Percentiles rank a stretch among this genome's conserved stretches.
These are phyloP conservation scores for Stephania yunnanensis DNA, from an alignment of 164 flowering plant species.

Conservation along the genomic window DNA sequence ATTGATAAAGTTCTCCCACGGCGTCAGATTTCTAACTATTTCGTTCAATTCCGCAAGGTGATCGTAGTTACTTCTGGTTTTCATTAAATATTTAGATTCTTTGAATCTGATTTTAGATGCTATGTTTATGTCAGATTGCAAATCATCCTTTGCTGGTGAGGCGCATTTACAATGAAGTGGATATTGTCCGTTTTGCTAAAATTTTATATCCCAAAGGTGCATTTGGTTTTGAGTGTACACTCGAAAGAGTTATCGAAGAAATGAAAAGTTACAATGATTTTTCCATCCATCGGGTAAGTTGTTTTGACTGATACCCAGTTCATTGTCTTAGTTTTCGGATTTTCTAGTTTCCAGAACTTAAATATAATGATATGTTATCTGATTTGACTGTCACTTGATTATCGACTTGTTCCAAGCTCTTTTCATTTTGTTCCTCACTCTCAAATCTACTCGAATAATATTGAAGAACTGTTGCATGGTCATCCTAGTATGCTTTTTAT, in stretches of 20 bases:
- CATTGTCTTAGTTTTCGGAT: background rate
- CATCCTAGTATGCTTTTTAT: background rate
- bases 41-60: slow-evolving; percentile 91
- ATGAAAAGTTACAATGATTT: slow-evolving; percentile 82
- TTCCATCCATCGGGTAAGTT: slow-evolving; percentile 71
- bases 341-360: background rate
- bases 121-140: slow-evolving; percentile 58
- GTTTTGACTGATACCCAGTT: slow-evolving; percentile 5
- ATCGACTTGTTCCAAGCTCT: background rate
- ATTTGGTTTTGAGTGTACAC: slow-evolving; percentile 82
- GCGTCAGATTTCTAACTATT: slow-evolving; percentile 88
- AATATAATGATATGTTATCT: background rate
- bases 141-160: slow-evolving; percentile 94
- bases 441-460: background rate
- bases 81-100: background rate
- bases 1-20: slow-evolving; percentile 47
- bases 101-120: slow-evolving; percentile 14
- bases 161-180: slow-evolving; percentile 75
- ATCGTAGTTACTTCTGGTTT: slow-evolving; percentile 4
- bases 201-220: slow-evolving; percentile 73
- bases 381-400: background rate
- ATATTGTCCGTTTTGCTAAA: slow-evolving; percentile 70
- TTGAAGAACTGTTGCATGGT: background rate
- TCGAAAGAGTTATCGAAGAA: slow-evolving; percentile 81
- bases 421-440: background rate